Conservation (phyloP, 1,284 basidiomycete genomes). For the Trichosporon sp. region DNA sequence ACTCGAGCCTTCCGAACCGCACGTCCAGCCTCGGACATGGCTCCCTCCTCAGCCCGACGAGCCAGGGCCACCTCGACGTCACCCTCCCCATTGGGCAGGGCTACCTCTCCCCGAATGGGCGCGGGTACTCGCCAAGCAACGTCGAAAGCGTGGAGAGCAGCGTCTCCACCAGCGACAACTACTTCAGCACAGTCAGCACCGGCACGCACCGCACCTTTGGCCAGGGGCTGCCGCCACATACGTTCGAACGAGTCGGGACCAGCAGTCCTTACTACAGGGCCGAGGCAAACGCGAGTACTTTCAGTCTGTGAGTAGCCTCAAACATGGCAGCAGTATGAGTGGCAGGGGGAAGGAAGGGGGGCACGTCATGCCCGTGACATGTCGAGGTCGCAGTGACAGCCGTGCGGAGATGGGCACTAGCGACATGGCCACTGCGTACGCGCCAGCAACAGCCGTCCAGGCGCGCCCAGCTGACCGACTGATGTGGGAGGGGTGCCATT, state of each 20-base stretch:
- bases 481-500: too few species aligned
- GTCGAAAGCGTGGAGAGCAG: constrained; percentile 3
- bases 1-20: not conserved
- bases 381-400: too few species aligned
- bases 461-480: too few species aligned
- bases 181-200: constrained; percentile 1
- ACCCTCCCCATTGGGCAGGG: too few species aligned
- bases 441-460: too few species aligned
- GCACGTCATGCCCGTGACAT: too few species aligned
- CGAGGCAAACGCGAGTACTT: not conserved
- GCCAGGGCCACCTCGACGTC: not conserved
- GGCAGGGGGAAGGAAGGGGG: not conserved
- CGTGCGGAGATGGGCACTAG: too few species aligned
- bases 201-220: constrained; percentile 1
- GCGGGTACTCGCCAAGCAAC: not conserved
- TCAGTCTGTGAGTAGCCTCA: constrained; percentile 13
- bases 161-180: constrained; percentile 7
- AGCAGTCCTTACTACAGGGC: constrained; percentile 7
- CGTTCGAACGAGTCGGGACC: not conserved
- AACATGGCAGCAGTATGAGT: not conserved
- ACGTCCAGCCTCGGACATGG: not conserved
- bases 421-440: too few species aligned
- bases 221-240: constrained; percentile 4
- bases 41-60: not conserved
- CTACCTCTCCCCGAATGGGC: not conserved